Percentiles rank a stretch among this genome's conserved stretches.
Evolutionary conservation across 2,329 filamentous ascomycete genomes (phyloP).

Genomic region (Neobulgaria alba): DNA sequence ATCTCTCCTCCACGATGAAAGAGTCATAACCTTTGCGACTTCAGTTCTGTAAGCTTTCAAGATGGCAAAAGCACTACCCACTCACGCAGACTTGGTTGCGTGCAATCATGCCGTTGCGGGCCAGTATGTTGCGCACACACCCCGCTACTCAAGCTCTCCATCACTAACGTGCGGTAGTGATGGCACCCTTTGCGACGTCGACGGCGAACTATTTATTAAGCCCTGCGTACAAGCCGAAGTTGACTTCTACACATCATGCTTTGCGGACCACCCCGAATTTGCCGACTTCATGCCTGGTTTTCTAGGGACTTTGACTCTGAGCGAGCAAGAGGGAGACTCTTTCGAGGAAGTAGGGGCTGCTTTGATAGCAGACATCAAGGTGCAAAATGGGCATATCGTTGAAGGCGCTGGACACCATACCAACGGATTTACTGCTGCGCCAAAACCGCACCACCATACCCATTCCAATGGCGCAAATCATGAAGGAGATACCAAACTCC

Average conservation of each 20-base stretch:
- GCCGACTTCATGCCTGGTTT: constrained; percentile 75
- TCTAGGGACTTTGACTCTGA: constrained; percentile 71
- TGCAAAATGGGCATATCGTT: constrained; percentile 36
- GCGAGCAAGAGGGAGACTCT: constrained; percentile 37
- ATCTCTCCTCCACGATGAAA: constrained; percentile 25
- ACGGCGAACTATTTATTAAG: constrained; percentile 86
- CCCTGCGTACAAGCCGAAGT: constrained; percentile 83
- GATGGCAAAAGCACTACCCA: constrained; percentile 35
- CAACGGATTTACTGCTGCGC: not conserved
- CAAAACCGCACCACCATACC: not conserved
- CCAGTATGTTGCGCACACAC: constrained; percentile 53
- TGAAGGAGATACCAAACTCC: not conserved
- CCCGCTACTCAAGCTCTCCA: constrained; percentile 1
- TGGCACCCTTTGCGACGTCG: constrained; percentile 76
- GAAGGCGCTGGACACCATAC: constrained; percentile 25
- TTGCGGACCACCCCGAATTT: constrained; percentile 60
- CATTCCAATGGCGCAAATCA: not conserved
- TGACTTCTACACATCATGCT: constrained; percentile 72
- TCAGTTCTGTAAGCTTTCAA: constrained; percentile 19
- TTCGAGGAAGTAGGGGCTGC: constrained; percentile 43
- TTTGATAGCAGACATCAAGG: constrained; percentile 10
- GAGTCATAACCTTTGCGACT: constrained; percentile 22
- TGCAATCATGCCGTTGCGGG: constrained; percentile 75
- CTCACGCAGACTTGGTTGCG: constrained; percentile 48
- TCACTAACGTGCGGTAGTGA: constrained; percentile 48